A percentile compares a stretch with the other conserved stretches of the same genome.
Conservation (phyloP, 1,284 basidiomycete genomes). For the Vanrija humicola region DNA sequence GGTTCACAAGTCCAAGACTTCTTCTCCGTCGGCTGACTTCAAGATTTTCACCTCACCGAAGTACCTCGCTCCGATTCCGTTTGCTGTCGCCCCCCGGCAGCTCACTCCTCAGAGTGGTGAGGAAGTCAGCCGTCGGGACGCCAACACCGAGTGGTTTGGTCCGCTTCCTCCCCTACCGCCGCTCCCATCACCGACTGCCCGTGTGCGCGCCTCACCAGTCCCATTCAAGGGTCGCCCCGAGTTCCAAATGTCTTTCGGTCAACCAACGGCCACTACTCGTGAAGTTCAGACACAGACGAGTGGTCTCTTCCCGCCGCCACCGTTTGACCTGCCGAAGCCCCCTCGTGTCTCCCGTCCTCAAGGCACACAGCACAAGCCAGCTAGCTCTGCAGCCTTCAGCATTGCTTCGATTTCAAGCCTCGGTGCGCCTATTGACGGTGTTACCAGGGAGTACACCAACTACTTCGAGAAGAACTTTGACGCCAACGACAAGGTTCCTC, state of each 20-base stretch:
- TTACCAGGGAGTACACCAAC: slow-evolving; percentile 70
- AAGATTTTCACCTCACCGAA: slow-evolving; percentile 10
- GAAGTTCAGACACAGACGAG: too few species aligned
- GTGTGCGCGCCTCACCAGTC: too few species aligned
- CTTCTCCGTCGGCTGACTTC: not conserved
- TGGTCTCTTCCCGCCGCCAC: slow-evolving; percentile 5
- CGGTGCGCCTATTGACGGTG: slow-evolving; percentile 64
- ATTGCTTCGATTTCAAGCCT: slow-evolving; percentile 78
- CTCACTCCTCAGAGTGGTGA: too few species aligned
- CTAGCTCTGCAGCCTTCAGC: slow-evolving; percentile 53
- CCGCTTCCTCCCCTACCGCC: slow-evolving; percentile 11
- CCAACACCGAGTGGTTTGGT: too few species aligned
- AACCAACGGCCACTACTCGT: not conserved
- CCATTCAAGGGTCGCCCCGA: slow-evolving; percentile 38
- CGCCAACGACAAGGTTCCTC: not conserved
- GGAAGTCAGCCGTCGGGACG: not conserved
- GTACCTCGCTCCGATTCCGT: too few species aligned
- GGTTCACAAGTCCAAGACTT: slow-evolving; percentile 6
- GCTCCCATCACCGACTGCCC: not conserved
- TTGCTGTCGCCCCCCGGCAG: too few species aligned
- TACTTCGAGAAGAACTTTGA: slow-evolving; percentile 54
- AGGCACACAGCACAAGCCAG: slow-evolving; percentile 54
- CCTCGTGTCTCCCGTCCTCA: slow-evolving; percentile 13
- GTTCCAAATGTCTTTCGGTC: slow-evolving; percentile 34
- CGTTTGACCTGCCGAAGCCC: slow-evolving; percentile 4